Evolutionary conservation across 1,284 basidiomycete species (phyloP).

Genomic region (Pseudozyma thailandica): DNA sequence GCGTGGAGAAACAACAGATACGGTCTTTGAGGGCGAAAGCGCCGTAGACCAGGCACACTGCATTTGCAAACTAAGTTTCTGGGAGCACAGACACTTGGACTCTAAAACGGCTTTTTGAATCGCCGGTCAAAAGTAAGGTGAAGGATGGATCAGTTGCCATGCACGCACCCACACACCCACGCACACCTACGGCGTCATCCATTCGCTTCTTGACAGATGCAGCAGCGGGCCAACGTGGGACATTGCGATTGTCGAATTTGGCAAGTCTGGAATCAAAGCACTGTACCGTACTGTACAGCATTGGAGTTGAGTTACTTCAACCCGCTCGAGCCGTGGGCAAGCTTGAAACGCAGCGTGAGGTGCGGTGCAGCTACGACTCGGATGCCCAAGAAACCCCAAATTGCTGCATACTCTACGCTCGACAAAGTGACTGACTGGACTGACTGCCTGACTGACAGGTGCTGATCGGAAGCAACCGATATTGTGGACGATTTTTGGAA

Average conservation of each 20-base stretch:
- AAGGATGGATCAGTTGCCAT: not conserved
- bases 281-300: not conserved
- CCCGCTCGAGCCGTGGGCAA: too few species aligned
- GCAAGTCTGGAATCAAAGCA: not conserved
- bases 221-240: constrained; percentile 16
- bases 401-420: too few species aligned
- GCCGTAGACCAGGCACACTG: too few species aligned
- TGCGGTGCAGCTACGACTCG: too few species aligned
- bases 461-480: constrained; percentile 20
- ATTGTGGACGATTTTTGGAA: too few species aligned
- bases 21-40: too few species aligned
- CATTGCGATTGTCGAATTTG: not conserved
- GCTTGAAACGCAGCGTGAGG: too few species aligned
- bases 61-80: too few species aligned
- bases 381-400: too few species aligned
- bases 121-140: constrained; percentile 4
- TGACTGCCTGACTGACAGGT: not conserved
- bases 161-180: not conserved
- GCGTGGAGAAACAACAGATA: too few species aligned
- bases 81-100: too few species aligned
- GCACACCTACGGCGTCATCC: constrained; percentile 7
- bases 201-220: constrained; percentile 5
- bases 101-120: constrained; percentile 1
- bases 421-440: not conserved
- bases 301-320: too few species aligned